These are phyloP conservation scores for Bipolaris victoriae DNA, from an alignment of 2,329 filamentous ascomycete genomes.

Conservation along the genomic window DNA sequence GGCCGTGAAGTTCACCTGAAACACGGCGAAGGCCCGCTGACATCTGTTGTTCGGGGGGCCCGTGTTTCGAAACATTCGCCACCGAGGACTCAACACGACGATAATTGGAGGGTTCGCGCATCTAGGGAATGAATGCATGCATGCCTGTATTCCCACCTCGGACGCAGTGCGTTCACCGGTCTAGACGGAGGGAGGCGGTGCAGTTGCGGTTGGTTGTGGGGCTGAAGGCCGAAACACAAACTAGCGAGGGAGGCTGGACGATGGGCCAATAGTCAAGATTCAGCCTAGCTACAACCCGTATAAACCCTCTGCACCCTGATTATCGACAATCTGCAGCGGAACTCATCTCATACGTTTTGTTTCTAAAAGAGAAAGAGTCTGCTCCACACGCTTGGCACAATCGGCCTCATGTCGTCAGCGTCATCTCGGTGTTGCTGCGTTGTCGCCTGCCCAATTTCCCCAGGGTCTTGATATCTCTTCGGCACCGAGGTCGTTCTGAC, in stretches of 20 bases:
- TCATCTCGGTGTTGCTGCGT: too few relatives aligned
- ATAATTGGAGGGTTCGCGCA: constrained; percentile 3
- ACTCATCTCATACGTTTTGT: not conserved
- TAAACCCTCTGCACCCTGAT: not conserved
- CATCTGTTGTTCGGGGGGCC: constrained; percentile 19
- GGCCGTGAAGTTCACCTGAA: constrained; percentile 39
- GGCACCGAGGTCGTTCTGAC: not conserved
- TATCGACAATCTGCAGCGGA: not conserved
- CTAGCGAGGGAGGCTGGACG: constrained; percentile 3
- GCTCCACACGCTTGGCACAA: not conserved
- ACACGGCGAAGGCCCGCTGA: constrained; percentile 14
- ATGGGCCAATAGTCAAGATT: constrained; percentile 12
- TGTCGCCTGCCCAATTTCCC: too few relatives aligned
- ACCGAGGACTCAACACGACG: constrained; percentile 14
- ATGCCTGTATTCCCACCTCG: constrained; percentile 6
- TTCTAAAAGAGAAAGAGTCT: not conserved
- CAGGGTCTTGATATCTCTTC: too few relatives aligned
- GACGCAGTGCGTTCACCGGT: constrained; percentile 10
- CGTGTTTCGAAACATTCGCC: constrained; percentile 31
- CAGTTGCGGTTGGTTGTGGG: constrained; percentile 9
- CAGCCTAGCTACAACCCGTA: not conserved
- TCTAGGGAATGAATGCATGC: not conserved
- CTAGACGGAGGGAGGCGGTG: constrained; percentile 3
- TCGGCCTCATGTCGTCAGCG: too few relatives aligned
- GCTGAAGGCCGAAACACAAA: constrained; percentile 20